Evolutionary conservation across 352 stramenopile species (phyloP).

Genomic region (Globisporangium heterothallicum): DNA sequence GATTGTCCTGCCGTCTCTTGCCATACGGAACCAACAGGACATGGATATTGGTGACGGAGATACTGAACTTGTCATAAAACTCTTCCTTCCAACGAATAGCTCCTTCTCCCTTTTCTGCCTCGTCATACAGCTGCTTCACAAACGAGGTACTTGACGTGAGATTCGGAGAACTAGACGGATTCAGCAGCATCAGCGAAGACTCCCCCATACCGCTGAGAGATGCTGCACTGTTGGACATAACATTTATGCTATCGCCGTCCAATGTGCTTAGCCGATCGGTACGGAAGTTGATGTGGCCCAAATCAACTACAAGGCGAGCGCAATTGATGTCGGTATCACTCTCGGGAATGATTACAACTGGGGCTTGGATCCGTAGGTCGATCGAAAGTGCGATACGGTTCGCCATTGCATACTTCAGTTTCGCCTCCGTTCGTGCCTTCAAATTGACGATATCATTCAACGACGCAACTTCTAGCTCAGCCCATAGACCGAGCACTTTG

Average conservation of each 20-base stretch:
- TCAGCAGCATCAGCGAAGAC: constrained; percentile 38
- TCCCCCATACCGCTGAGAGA: constrained; percentile 22
- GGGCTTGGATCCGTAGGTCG: constrained; percentile 81
- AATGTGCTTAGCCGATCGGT: constrained; percentile 79
- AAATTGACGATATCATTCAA: constrained; percentile 90
- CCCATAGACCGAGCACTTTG: constrained; percentile 72
- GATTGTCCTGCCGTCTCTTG: constrained; percentile 19
- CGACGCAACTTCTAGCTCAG: constrained; percentile 82
- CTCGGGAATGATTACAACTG: constrained; percentile 79
- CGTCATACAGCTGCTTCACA: constrained; percentile 82
- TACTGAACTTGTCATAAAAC: constrained; percentile 88
- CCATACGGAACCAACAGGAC: constrained; percentile 76
- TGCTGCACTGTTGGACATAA: constrained; percentile 22
- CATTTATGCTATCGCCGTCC: constrained; percentile 42
- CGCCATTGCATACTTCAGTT: constrained; percentile 87
- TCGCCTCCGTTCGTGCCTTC: constrained; percentile 80
- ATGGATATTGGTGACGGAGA: constrained; percentile 80
- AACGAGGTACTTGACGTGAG: constrained; percentile 64
- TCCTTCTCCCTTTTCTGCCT: constrained; percentile 77
- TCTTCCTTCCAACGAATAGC: constrained; percentile 88
- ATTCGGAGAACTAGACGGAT: constrained; percentile 36
- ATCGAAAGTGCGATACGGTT: constrained; percentile 77
- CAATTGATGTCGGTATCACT: constrained; percentile 79
- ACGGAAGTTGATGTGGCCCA: constrained; percentile 80
- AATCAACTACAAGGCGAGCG: constrained; percentile 70